Evolutionary conservation across 768 basidiomycete genomes (phyloP).

Genomic region (Favolaschia claudopus): DNA sequence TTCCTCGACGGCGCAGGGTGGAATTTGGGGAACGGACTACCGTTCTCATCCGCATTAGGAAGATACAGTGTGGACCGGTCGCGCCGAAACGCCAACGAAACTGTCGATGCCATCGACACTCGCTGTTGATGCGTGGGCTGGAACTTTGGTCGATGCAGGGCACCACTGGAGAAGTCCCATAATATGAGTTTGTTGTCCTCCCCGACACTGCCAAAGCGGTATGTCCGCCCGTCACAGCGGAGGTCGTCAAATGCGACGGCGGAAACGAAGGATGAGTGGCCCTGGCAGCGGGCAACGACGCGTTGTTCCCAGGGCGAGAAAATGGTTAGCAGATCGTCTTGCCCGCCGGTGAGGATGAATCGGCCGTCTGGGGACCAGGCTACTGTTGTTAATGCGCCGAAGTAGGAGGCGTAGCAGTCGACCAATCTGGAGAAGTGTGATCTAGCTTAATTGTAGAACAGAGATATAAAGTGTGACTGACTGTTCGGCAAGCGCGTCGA

Average conservation of each 20-base stretch:
- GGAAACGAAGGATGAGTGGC: conserved; percentile 94
- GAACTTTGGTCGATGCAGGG: conserved; percentile 87
- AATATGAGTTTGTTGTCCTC: conserved; percentile 96
- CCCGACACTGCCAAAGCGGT: conserved; percentile 94
- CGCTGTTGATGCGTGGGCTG: conserved; percentile 75
- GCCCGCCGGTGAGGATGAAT: conserved; percentile 93
- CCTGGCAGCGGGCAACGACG: conserved; percentile 94
- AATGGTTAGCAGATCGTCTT: conserved; percentile 95
- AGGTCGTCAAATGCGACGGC: conserved; percentile 90
- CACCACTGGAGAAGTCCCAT: conserved; percentile 96
- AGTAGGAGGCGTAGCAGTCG: conserved; percentile 95
- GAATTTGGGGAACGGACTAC: conserved; percentile 58
- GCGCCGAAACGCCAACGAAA: conserved; percentile 76
- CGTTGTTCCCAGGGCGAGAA: conserved; percentile 95
- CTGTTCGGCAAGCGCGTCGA: conserved; percentile 90
- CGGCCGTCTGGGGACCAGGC: conserved; percentile 97
- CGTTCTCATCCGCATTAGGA: conserved; percentile 53
- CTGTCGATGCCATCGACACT: conserved; percentile 77
- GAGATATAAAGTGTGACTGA: conserved; percentile 43
- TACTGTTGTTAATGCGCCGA: conserved; percentile 88
- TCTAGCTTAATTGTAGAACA: background rate
- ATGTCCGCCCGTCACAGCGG: conserved; percentile 87
- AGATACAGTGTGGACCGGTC: conserved; percentile 68
- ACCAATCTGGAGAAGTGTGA: no score
- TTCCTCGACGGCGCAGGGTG: conserved; percentile 92